Base-by-base conservation (phyloP, 1,284 basidiomycete species). In the Dichomitus squalens region DNA sequence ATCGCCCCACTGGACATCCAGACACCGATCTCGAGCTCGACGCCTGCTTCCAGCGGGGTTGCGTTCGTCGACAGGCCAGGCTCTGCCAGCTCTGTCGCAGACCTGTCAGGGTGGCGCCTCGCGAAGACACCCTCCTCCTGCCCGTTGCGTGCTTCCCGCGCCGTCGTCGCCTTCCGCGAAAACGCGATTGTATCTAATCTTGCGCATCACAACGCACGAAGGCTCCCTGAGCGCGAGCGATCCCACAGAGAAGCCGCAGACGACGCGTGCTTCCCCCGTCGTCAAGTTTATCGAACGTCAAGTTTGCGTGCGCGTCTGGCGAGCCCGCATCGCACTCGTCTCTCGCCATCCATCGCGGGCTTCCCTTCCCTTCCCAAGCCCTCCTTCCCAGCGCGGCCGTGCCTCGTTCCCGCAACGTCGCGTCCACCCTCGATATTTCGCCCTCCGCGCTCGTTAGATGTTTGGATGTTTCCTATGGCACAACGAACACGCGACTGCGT, bases 231-330 rank as follows among this genome's bases (percentile, higher is more conserved):
- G 60, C 33, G 34, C 49, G 56, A 55, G 57, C 55, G 61, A 63
- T 63, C 61, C 44, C 58, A 47, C 48, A 40, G 27, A 40, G 61
- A 57, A 59, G 57, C 40, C 46, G 36, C 11, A n/a, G n/a, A n/a
- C 21, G 52, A 53, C 53, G 56, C 44, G 51, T 52, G 46, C 49
- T 40, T 59, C 56, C 48, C 38, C 33, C 44, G 49, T 49, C 52
- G 50, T 52, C 55, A 58, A 61, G 56, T 44, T 54, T 52, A 50
- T 56, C 55, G 49, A 55, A 63, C 61, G 59, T 60, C 56, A 56
- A 49, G 53, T 41, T 34, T 53, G 55, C 21, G 29, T 51, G 48
- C 49, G 47, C n/a, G n/a, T n/a, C 48, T 40, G 52, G 50, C 39
- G 23, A 18, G 51, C 51, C 53, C 53, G 52, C 57, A 57, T 57